Percentiles rank a stretch among this genome's conserved stretches.
Evolutionary conservation across 2,329 filamentous ascomycete species (phyloP).

Genomic region (Parasarocladium wereldwijsianum): DNA sequence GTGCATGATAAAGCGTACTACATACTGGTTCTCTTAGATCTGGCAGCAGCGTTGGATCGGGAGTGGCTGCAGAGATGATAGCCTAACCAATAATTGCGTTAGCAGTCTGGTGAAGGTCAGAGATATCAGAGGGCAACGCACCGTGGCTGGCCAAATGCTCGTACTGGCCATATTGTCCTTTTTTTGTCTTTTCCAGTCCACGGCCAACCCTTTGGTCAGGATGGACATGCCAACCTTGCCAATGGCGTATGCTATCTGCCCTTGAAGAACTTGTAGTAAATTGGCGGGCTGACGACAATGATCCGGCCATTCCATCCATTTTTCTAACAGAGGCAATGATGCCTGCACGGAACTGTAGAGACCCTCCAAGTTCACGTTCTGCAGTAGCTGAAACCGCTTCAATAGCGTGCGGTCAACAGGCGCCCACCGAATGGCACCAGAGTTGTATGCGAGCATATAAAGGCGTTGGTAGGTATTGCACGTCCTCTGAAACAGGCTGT

Average conservation of each 20-base stretch:
- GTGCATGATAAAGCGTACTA: constrained; percentile 17
- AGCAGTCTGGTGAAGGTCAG: background rate
- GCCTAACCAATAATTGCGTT: constrained; percentile 3
- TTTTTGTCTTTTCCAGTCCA: constrained; percentile 59
- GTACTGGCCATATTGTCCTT: constrained; percentile 52
- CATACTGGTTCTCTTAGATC: background rate
- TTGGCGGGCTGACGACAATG: constrained; percentile 68
- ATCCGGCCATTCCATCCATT: constrained; percentile 38
- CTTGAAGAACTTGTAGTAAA: constrained; percentile 72
- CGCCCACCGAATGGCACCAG: constrained; percentile 75
- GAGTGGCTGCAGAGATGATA: constrained; percentile 6
- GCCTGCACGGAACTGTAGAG: constrained; percentile 63
- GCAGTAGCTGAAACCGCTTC: constrained; percentile 64
- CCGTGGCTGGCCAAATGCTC: constrained; percentile 68
- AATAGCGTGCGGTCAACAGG: constrained; percentile 57
- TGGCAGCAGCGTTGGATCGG: background rate
- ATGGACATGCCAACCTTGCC: constrained; percentile 73
- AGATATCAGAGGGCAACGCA: constrained; percentile 21
- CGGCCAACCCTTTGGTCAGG: constrained; percentile 63
- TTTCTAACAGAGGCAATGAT: constrained; percentile 47
- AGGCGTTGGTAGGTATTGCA: constrained; percentile 41
- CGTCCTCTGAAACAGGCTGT: constrained; percentile 42
- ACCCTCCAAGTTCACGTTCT: constrained; percentile 58
- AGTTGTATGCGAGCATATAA: constrained; percentile 69
- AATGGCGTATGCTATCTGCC: constrained; percentile 70